Conservation (phyloP, 768 basidiomycete genomes). For the Cyathus striatus region DNA sequence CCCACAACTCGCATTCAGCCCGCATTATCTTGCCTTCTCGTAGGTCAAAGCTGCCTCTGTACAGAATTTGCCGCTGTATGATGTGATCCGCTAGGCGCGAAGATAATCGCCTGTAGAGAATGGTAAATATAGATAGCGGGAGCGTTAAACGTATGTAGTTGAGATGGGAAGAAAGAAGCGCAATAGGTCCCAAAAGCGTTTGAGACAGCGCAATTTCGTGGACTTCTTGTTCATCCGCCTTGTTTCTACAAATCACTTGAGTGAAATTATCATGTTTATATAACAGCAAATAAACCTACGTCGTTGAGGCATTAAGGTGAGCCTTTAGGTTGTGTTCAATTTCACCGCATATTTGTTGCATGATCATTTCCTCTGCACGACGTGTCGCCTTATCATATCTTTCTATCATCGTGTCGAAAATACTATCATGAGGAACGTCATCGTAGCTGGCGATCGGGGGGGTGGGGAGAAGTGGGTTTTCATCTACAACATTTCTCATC, state of each 20-base stretch:
- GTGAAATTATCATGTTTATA: neutral
- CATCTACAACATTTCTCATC: slow-evolving; percentile 50
- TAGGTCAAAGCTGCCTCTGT: slow-evolving; percentile 64
- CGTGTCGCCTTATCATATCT: slow-evolving; percentile 55
- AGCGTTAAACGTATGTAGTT: slow-evolving; percentile 60
- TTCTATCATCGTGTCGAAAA: slow-evolving; percentile 75
- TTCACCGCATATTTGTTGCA: slow-evolving; percentile 78
- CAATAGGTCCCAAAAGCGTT: slow-evolving; percentile 70
- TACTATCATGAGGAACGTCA: slow-evolving; percentile 50
- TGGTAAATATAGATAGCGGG: slow-evolving; percentile 49
- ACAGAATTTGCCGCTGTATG: slow-evolving; percentile 75
- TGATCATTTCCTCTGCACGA: slow-evolving; percentile 86
- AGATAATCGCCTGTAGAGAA: slow-evolving; percentile 72
- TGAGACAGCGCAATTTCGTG: slow-evolving; percentile 55
- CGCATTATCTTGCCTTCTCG: slow-evolving; percentile 57
- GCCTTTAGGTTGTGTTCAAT: slow-evolving; percentile 70
- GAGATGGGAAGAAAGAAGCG: slow-evolving; percentile 78
- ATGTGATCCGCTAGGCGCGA: slow-evolving; percentile 72
- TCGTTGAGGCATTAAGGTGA: slow-evolving; percentile 59
- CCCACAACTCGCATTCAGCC: slow-evolving; percentile 79
- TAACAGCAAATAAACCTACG: slow-evolving; percentile 23
- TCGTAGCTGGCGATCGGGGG: slow-evolving; percentile 20
- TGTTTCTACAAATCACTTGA: neutral
- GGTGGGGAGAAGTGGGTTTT: slow-evolving; percentile 46
- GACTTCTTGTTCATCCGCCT: slow-evolving; percentile 4